Base-by-base conservation (phyloP, 331 rosid genomes). In the Telfairia occidentalis region DNA sequence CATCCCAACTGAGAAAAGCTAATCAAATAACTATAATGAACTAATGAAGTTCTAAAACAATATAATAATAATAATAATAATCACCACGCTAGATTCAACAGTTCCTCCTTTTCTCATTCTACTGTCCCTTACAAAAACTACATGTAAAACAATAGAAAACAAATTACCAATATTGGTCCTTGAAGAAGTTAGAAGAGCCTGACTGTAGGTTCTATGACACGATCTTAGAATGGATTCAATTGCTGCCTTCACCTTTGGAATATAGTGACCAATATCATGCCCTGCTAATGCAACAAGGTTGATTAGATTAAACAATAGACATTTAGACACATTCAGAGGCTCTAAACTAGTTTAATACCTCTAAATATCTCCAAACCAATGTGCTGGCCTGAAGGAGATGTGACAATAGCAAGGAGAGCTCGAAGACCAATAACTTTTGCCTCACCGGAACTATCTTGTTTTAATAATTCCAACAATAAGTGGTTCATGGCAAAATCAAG, bases 371-470 rank as follows among this genome's bases (percentile, higher is more conserved):
- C 97, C 91, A 90, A 80, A 69, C 97, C 97, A 75, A 87, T 88
- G 81, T 82, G 86, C 86, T 77, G 89, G 88, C 97, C 89, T 76
- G 96, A 84, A 85, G 99, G 97, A 60, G 92, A 82, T 88, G 86
- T 86, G 71, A 92, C 99, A 81, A 95, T 95, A 74, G 97, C 97
- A 82, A 90, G 97, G 89, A 95, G 88, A 80, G 97, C 90, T 75
- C 97, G 99, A 45, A 95, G 99, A 76, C 97, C 99, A 78, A 95
- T 95, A 79, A 95, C 99, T 88, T 95, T 95, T 9, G 96, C 99
- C 84, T 95, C 99, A 78, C 99, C 89, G 49, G 87, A 87, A 86
- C 93, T 89, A 74, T 95, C 97, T 87, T 85, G 97, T 87, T 90
- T 95, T 76, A 95, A 87, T 83, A 95, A 83, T 86, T 95, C 99